These are phyloP conservation scores for Colletotrichum phormii DNA, from an alignment of 2,329 filamentous ascomycete genomes.

Conservation along the genomic window DNA sequence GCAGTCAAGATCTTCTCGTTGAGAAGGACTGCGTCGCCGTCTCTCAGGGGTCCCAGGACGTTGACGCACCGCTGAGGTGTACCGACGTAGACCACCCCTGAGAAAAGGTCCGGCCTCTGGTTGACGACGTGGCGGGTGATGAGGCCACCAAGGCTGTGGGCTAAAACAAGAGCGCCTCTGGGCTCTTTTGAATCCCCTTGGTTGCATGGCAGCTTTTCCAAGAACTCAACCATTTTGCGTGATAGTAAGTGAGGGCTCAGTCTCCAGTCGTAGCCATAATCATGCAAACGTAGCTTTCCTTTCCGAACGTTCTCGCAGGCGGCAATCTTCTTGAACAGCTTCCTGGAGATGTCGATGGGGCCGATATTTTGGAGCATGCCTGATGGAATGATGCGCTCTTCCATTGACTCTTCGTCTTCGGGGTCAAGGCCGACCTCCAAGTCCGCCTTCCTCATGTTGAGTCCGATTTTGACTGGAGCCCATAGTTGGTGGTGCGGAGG, in stretches of 20 bases:
- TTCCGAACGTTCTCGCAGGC: slow-evolving; percentile 78
- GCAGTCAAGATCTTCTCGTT: slow-evolving; percentile 92
- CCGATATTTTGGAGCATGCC: slow-evolving; percentile 94
- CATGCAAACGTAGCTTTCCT: slow-evolving; percentile 82
- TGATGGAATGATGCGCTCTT: slow-evolving; percentile 83
- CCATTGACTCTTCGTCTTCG: slow-evolving; percentile 86
- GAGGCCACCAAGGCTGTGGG: slow-evolving; percentile 88
- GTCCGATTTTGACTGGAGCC: slow-evolving; percentile 92
- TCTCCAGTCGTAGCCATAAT: slow-evolving; percentile 97
- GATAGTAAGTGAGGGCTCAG: slow-evolving; percentile 84
- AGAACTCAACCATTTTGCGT: slow-evolving; percentile 75
- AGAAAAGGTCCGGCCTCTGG: slow-evolving; percentile 83
- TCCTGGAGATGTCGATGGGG: slow-evolving; percentile 87
- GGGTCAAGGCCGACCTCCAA: slow-evolving; percentile 85
- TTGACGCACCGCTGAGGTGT: slow-evolving; percentile 89
- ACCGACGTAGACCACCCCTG: slow-evolving; percentile 87
- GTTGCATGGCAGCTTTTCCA: slow-evolving; percentile 82
- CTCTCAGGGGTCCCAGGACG: slow-evolving; percentile 87
- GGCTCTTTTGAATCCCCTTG: slow-evolving; percentile 70
- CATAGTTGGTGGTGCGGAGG: slow-evolving; percentile 88
- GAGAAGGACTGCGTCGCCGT: slow-evolving; percentile 91
- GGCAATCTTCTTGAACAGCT: slow-evolving; percentile 81
- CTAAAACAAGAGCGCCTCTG: slow-evolving; percentile 82
- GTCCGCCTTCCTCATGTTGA: slow-evolving; percentile 92
- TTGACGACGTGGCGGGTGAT: slow-evolving; percentile 93